phyloP scores from a whole-genome alignment of 768 basidiomycete species.

The Gyrodon lividus region DNA sequence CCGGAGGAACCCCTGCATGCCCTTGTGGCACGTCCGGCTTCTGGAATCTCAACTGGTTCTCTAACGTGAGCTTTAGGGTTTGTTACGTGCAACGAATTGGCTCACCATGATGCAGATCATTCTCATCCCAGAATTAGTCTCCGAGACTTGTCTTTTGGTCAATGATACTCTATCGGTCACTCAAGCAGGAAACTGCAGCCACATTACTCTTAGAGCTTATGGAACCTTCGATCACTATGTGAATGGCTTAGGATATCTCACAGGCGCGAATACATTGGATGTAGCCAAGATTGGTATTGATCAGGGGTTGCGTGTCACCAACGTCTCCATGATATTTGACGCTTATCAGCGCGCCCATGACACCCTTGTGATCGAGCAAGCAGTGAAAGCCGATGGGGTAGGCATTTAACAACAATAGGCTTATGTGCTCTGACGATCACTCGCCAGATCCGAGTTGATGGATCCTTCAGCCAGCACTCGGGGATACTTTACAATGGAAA shows the following conservation, averaged over 20 bases:
- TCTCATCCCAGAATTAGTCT: slow-evolving; percentile 55
- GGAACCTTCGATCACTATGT: slow-evolving; percentile 42
- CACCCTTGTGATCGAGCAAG: slow-evolving; percentile 51
- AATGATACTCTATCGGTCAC: slow-evolving; percentile 42
- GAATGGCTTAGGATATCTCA: slow-evolving; percentile 47
- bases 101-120: slow-evolving; percentile 43
- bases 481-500: slow-evolving; percentile 74
- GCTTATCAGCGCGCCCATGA: slow-evolving; percentile 51
- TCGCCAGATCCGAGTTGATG: slow-evolving; percentile 23
- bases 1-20: slow-evolving; percentile 51
- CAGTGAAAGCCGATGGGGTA: slow-evolving; percentile 58
- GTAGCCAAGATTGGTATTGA: slow-evolving; percentile 64
- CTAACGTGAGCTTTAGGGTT: slow-evolving; percentile 42
- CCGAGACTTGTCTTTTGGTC: slow-evolving; percentile 57
- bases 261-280: slow-evolving; percentile 67
- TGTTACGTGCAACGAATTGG: not conserved
- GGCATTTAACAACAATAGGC: slow-evolving; percentile 7
- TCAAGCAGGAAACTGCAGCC: slow-evolving; percentile 45
- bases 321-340: slow-evolving; percentile 45
- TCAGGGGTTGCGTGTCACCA: slow-evolving; percentile 37
- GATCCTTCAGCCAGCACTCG: slow-evolving; percentile 42
- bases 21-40: slow-evolving; percentile 52
- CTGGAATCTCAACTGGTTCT: slow-evolving; percentile 70
- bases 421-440: not conserved
- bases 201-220: slow-evolving; percentile 53